These are phyloP conservation scores for Colletotrichum tanaceti DNA, from an alignment of 2,329 filamentous ascomycete genomes.

Conservation along the genomic window DNA sequence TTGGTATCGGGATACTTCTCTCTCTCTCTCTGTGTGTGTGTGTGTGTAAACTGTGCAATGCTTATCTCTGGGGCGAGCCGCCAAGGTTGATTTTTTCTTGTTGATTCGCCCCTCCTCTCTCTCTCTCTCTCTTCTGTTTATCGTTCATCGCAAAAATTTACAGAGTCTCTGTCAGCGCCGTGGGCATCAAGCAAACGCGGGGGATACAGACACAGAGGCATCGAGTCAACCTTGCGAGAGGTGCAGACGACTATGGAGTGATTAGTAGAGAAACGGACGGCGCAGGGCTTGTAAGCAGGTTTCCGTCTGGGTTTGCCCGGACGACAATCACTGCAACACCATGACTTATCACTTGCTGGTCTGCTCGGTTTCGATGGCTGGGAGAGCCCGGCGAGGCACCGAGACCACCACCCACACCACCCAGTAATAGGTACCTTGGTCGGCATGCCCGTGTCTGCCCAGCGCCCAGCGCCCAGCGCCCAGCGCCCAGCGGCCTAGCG, in stretches of 20 bases:
- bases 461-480: background rate
- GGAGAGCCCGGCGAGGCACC: slow-evolving; percentile 12
- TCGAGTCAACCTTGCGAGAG: slow-evolving; percentile 23
- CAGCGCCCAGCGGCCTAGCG: too few relatives aligned
- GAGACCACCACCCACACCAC: too few relatives aligned
- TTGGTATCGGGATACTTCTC: too few relatives aligned
- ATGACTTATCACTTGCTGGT: slow-evolving; percentile 1
- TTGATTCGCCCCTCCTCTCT: background rate
- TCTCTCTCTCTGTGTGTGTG: too few relatives aligned
- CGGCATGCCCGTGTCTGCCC: slow-evolving; percentile 28
- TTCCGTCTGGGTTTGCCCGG: too few relatives aligned
- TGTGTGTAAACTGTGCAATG: slow-evolving; percentile 11
- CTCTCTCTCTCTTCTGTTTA: too few relatives aligned
- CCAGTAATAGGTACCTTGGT: too few relatives aligned
- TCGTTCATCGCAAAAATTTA: background rate
- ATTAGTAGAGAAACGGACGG: background rate
- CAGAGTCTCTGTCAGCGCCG: background rate
- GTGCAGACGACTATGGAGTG: too few relatives aligned
- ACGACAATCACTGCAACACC: slow-evolving; percentile 4
- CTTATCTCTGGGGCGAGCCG: slow-evolving; percentile 28
- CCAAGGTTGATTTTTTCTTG: background rate
- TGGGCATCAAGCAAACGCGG: background rate
- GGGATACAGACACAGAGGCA: slow-evolving; percentile 18
- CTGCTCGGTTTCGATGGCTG: background rate
- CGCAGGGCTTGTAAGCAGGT: background rate